Evolutionary conservation across 2,329 filamentous ascomycete genomes (phyloP), one percentile per base, ranked within the genome.

Genomic region (Drechslerella coelobrocha): DNA sequence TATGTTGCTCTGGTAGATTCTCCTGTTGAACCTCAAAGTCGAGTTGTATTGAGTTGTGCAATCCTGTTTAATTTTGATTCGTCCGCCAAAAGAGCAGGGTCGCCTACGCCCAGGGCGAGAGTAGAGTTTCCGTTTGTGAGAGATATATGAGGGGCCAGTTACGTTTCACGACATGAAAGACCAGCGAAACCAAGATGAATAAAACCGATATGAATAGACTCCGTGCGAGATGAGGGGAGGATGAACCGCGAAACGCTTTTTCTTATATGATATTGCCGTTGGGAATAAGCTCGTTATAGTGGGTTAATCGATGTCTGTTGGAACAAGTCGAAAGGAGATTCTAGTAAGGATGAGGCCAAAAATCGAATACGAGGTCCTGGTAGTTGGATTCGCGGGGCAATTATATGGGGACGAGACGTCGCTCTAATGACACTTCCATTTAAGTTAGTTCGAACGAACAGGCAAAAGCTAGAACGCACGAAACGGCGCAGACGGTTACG

Each of bases 361-460:
- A 62, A 55, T 57, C 47, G n/a, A n/a, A n/a, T n/a, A n/a, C n/a
- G n/a, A n/a, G n/a, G n/a, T n/a, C n/a, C n/a, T n/a, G n/a, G n/a
- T 60, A 53, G 45, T 62, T 27, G 29, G 43, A 51, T 54, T 71
- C 59, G 66, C 63, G 66, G 66, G 59, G 66, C 66, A 50, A 23
- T n/a, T 29, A 53, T 63, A 52, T 59, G 59, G 47, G 57, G 53
- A 71, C 53, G 45, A 71, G 66, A 54, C 39, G 57, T 50, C 45
- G 57, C 57, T 69, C 56, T 69, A 69, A 43, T 37, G 21, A 60
- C 34, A 23, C 39, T 53, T 41, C 26, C 47, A 21, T 63, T 54
- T 52, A 54, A 60, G 66, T 71, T 71, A 71, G 66, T 60, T 63
- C 55, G 53, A 48, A 63, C 39, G 52, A 55, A 71, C 41, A 50